phyloP scores from a whole-genome alignment of 495 filamentous ascomycete species.

The Trichoderma gamsii region DNA sequence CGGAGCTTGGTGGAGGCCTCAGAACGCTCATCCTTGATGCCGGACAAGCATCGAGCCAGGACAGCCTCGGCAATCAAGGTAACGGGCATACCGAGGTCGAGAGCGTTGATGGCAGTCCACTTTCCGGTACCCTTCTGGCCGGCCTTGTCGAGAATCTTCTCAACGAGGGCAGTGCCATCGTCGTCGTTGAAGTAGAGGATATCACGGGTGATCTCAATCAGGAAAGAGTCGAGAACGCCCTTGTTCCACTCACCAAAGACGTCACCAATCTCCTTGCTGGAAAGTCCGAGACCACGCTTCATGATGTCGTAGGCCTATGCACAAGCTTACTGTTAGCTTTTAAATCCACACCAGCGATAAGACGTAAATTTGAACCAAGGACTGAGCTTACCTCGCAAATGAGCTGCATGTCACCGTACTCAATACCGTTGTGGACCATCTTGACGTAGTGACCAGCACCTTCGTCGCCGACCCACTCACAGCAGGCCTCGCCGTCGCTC shows the following conservation, averaged over 20 bases:
- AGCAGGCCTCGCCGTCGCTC: constrained; percentile 93
- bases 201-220: constrained; percentile 97
- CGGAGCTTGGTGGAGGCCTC: constrained; percentile 73
- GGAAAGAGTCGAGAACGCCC: constrained; percentile 97
- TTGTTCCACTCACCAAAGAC: constrained; percentile 95
- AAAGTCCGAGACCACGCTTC: constrained; percentile 87
- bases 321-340: constrained; percentile 5
- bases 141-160: constrained; percentile 98
- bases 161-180: constrained; percentile 80
- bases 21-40: constrained; percentile 87
- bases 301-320: constrained; percentile 94
- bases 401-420: constrained; percentile 99
- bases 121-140: constrained; percentile 99
- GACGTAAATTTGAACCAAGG: not conserved
- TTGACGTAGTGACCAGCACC: constrained; percentile 99
- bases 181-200: constrained; percentile 96
- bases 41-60: constrained; percentile 87
- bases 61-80: constrained; percentile 97
- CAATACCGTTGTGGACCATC: constrained; percentile 99
- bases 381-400: constrained; percentile 81
- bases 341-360: constrained; percentile 14
- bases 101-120: constrained; percentile 98
- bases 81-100: constrained; percentile 98
- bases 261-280: constrained; percentile 88
- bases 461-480: constrained; percentile 99